Evolutionary conservation across 2,329 filamentous ascomycete genomes (phyloP), one percentile per base, ranked within the genome.

Genomic region (Ceratocystis harringtonii): DNA sequence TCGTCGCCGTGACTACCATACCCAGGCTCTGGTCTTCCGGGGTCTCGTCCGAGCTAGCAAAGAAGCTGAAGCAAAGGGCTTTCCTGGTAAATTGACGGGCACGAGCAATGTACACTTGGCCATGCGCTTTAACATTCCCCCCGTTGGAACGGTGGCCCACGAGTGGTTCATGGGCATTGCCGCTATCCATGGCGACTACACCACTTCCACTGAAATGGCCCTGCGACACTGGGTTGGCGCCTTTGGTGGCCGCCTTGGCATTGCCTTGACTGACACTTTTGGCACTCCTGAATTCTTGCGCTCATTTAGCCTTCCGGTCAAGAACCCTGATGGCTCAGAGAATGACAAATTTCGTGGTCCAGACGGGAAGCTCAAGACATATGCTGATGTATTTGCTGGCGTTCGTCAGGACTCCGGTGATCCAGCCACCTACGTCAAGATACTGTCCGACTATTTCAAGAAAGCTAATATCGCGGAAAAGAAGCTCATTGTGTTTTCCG

Each of bases 81-180:
- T 85, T 72, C 76, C 80, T 1, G 92, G 92, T 8, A 87, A 85
- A 73, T 80, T 97, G 60, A 84, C 87, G 0, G 94, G 94, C 10
- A 96, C 92, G 0, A 97, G 92, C 75, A 99, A 99, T 72, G 94
- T 99, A 3, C 92, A 97, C 74, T 84, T 99, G 69, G 94, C 94
- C 10, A 96, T 95, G 90, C 88, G 90, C 71, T 92, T 95, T 75
- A 85, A 84, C 57, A 84, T 96, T 58, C 78, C 84, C 2, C 91
- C 94, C 0, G 83, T 97, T 12, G 94, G 94, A 4, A 99, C 94
- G 0, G 82, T 85, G 1, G 94, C 94, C 0, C 94, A 99, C 72
- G 94, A 99, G 76, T 99, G 94, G 94, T 97, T 96, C 78, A 99
- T 99, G 94, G 92, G 90, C 52, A 92, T 95, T 68, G 94, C 94